Evolutionary conservation across 225 moss, liverwort and hornwort species (phyloP), one percentile per base, ranked within the genome.

Genomic region (Takakia lepidozioides): DNA sequence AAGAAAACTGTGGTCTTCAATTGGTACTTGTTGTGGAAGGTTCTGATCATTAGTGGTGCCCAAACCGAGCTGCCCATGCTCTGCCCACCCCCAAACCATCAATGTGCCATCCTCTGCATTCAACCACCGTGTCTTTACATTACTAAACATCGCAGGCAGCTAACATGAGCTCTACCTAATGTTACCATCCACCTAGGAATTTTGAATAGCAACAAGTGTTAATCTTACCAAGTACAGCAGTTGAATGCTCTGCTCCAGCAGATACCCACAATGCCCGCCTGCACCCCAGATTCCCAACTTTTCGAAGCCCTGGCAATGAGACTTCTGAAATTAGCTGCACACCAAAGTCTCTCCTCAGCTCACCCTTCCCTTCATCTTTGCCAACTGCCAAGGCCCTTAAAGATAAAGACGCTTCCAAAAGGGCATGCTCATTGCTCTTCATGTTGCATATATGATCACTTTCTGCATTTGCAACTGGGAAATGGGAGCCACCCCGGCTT

Each of bases 1-100:
- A 17, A 55, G 44, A 16, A 65, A 36, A 10, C 51, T 43, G 8
- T 26, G 14, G 2, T 41, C 25, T 56, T 21, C 34, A 43, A 68
- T 26, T 21, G 57, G 17, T 22, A 86, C 71, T 8, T 51, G 17
- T 29, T 72, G 59, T 16, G 92, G 87, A 54, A 43, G 29, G 8
- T 43, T 49, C 51, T 76, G 79, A 63, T 89, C 79, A 57, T 70
- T 46, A 0, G 52, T 47, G 16, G 62, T 71, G 40, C 84, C 84
- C 25, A 84, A 62, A 28, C 93, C 93, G 47, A 95, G 79, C 51
- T 95, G 93, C 44, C 93, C 93, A 51, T 95, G 93, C 66, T 95
- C 93, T 20, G 84, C 93, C 93, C 93, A 95, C 0, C 93, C 93
- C 93, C 86, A 95, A 39, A 69, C 28, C 23, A 77, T 60, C 41